A percentile compares a stretch with the other conserved stretches of the same genome.
Conservation (phyloP, 345 rosid genomes). For the Acer campestre region DNA sequence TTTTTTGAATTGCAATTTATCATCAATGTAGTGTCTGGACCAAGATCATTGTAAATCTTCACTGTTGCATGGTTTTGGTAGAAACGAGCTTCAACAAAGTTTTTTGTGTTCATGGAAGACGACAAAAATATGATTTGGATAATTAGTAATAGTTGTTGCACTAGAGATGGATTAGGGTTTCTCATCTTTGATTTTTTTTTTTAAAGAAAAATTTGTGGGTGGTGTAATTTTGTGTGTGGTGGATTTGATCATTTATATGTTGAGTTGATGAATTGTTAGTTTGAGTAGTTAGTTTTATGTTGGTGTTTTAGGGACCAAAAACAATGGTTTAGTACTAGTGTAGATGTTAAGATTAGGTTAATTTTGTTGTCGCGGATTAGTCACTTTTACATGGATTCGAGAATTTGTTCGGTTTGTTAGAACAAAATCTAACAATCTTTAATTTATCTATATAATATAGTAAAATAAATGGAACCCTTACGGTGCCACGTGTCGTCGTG, state of each 20-base stretch:
- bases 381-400: not conserved
- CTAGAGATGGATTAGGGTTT: not conserved
- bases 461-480: too few relatives aligned
- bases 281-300: not conserved
- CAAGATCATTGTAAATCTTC: not conserved
- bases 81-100: not conserved
- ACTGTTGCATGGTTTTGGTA: not conserved
- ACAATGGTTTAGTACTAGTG: not conserved
- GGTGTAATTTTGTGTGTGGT: not conserved
- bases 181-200: not conserved
- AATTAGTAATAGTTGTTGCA: not conserved
- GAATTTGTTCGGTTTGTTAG: not conserved
- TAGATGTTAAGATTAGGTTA: too few relatives aligned
- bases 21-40: not conserved
- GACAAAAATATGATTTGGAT: not conserved
- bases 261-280: not conserved
- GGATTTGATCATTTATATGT: not conserved
- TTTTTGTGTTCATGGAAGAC: not conserved
- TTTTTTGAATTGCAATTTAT: not conserved
- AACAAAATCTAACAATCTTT: not conserved
- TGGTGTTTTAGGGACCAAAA: not conserved
- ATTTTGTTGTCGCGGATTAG: not conserved
- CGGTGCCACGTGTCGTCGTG: too few relatives aligned
- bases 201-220: not conserved
- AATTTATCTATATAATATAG: too few relatives aligned